Evolutionary conservation across 2,329 filamentous ascomycete species (phyloP).

Genomic region (Alternaria metachromatica): DNA sequence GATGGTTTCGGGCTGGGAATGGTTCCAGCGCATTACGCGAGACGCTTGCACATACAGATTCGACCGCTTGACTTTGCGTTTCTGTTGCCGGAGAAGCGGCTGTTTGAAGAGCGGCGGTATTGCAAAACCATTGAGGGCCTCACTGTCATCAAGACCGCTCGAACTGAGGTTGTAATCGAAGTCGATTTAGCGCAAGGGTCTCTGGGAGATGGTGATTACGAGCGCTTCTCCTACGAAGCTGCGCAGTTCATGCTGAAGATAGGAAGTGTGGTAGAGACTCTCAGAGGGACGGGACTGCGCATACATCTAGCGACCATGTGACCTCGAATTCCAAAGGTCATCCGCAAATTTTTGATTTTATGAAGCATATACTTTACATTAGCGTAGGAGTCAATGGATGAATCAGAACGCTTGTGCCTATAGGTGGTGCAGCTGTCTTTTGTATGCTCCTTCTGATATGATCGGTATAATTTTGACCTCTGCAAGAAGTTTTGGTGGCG

Average conservation of each 20-base stretch:
- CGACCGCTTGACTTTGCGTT: slow-evolving; percentile 16
- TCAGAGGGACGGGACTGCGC: slow-evolving; percentile 4
- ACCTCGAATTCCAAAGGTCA: neutral
- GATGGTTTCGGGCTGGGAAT: slow-evolving; percentile 18
- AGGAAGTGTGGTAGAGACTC: neutral
- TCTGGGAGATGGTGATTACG: slow-evolving; percentile 4
- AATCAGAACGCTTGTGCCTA: neutral
- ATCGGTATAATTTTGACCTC: neutral
- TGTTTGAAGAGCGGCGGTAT: slow-evolving; percentile 8
- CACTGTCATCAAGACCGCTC: slow-evolving; percentile 4
- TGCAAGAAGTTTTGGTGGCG: neutral
- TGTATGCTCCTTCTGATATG: neutral
- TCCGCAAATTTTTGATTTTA: neutral
- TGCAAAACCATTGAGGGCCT: slow-evolving; percentile 8
- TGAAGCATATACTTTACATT: neutral
- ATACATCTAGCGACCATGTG: neutral
- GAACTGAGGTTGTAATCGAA: slow-evolving; percentile 13
- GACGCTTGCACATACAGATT: slow-evolving; percentile 20
- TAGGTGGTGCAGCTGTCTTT: neutral
- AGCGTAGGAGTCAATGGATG: neutral
- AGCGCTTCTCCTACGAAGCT: slow-evolving; percentile 2
- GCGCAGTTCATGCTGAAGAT: slow-evolving; percentile 1
- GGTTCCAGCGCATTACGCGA: slow-evolving; percentile 16
- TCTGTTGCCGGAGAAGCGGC: slow-evolving; percentile 8
- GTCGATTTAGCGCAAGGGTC: slow-evolving; percentile 10